Percentiles rank a stretch among this genome's conserved stretches.
phyloP scores from a whole-genome alignment of 208 protist genomes.

The Crithidia bombi region DNA sequence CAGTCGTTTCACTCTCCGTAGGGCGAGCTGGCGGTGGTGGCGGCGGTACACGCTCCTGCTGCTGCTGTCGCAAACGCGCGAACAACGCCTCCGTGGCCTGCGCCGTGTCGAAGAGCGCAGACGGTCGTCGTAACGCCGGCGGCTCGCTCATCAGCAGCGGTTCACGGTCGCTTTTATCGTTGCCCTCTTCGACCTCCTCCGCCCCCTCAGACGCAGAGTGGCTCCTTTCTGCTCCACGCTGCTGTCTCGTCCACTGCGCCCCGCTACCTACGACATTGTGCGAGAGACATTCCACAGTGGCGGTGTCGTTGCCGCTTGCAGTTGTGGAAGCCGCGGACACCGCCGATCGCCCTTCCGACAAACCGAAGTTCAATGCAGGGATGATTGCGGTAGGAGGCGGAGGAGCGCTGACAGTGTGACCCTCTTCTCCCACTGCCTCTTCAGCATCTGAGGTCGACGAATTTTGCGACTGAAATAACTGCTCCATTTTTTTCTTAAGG shows the following conservation, averaged over 20 bases:
- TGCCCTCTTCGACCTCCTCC: not conserved
- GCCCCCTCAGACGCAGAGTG: not conserved
- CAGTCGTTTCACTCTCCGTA: not conserved
- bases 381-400: not conserved
- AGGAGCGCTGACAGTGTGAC: not conserved
- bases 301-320: not conserved
- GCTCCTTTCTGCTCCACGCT: not conserved
- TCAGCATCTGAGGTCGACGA: not conserved
- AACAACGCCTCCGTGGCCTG: conserved; percentile 28
- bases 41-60: not conserved
- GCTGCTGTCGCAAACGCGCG: conserved; percentile 22
- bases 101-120: conserved; percentile 30
- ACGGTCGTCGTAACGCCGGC: conserved; percentile 26
- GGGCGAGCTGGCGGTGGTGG: not conserved
- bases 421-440: not conserved
- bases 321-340: not conserved
- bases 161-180: not conserved
- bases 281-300: not conserved
- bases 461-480: not conserved
- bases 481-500: not conserved
- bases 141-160: not conserved
- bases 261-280: not conserved
- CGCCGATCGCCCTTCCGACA: not conserved
- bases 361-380: conserved; percentile 1
- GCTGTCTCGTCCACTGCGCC: conserved; percentile 6